Percentiles rank a stretch among this genome's conserved stretches.
Evolutionary conservation across 2,329 filamentous ascomycete genomes (phyloP).

Genomic region (Claviceps spartinae): DNA sequence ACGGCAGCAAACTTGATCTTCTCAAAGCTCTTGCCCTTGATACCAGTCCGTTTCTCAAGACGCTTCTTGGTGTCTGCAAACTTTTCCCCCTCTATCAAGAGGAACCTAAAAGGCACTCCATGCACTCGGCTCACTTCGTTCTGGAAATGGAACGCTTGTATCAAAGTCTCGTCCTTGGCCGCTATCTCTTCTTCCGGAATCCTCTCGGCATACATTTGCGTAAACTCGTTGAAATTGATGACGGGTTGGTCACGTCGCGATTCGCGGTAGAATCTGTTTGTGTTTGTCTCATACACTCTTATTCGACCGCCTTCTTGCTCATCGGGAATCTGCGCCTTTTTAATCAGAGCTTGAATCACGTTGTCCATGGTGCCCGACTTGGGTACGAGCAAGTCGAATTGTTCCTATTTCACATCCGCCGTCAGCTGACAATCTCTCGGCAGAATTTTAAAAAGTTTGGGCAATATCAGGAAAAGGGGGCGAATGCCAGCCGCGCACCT

Average conservation of each 20-base stretch:
- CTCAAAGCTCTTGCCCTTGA: constrained; percentile 96
- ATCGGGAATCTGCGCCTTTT: constrained; percentile 66
- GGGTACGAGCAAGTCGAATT: constrained; percentile 69
- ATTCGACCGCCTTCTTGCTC: constrained; percentile 57
- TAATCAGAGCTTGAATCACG: constrained; percentile 59
- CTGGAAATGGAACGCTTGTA: constrained; percentile 86
- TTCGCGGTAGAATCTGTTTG: constrained; percentile 72
- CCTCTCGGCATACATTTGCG: constrained; percentile 66
- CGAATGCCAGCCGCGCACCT: constrained; percentile 35
- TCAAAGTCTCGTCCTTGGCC: constrained; percentile 41
- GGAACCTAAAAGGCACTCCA: constrained; percentile 81
- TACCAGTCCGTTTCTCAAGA: constrained; percentile 79
- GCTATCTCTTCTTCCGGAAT: constrained; percentile 62
- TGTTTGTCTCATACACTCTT: constrained; percentile 70
- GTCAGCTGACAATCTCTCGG: background rate
- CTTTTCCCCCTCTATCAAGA: constrained; percentile 70
- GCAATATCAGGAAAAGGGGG: background rate
- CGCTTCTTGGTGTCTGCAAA: constrained; percentile 91
- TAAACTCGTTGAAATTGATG: constrained; percentile 75
- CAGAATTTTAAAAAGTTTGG: too few species aligned
- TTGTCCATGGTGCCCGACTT: constrained; percentile 75
- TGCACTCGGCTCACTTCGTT: constrained; percentile 74
- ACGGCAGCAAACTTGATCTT: constrained; percentile 94
- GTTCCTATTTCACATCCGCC: constrained; percentile 38
- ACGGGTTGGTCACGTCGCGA: constrained; percentile 58